phyloP scores from a whole-genome alignment of 768 basidiomycete genomes.

The Cubamyces lactineus region DNA sequence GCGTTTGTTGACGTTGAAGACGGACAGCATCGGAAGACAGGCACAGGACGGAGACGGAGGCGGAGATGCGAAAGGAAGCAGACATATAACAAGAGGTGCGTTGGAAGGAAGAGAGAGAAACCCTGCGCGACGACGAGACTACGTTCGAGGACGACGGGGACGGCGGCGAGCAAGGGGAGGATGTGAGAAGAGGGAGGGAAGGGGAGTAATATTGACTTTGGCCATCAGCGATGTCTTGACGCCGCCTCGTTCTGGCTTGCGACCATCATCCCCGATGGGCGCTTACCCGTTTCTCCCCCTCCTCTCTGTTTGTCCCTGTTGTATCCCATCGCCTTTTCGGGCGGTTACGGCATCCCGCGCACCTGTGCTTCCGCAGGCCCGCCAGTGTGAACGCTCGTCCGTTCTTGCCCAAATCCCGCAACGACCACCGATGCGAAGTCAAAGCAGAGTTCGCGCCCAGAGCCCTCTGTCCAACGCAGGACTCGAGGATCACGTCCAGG shows the following conservation, averaged over 20 bases:
- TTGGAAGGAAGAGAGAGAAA: background rate
- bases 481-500: no score
- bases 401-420: background rate
- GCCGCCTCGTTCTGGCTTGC: slow-evolving; percentile 15
- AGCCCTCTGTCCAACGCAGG: no score
- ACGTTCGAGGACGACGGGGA: background rate
- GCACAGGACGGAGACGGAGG: background rate
- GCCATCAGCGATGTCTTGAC: slow-evolving; percentile 23
- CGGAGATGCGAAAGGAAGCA: slow-evolving; percentile 4
- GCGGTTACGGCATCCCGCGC: slow-evolving; percentile 19
- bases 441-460: background rate
- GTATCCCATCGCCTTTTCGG: background rate
- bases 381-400: background rate
- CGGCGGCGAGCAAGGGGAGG: slow-evolving; percentile 9
- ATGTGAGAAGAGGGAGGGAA: slow-evolving; percentile 8
- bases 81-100: slow-evolving; percentile 1
- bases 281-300: background rate
- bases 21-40: slow-evolving; percentile 25
- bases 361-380: background rate
- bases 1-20: slow-evolving; percentile 28
- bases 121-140: background rate
- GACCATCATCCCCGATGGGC: slow-evolving; percentile 21
- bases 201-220: slow-evolving; percentile 17
- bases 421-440: background rate
- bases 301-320: slow-evolving; percentile 6